Percentiles rank a stretch among this genome's conserved stretches.
Conservation (phyloP, 345 rosid genomes). For the Carallia brachiata region DNA sequence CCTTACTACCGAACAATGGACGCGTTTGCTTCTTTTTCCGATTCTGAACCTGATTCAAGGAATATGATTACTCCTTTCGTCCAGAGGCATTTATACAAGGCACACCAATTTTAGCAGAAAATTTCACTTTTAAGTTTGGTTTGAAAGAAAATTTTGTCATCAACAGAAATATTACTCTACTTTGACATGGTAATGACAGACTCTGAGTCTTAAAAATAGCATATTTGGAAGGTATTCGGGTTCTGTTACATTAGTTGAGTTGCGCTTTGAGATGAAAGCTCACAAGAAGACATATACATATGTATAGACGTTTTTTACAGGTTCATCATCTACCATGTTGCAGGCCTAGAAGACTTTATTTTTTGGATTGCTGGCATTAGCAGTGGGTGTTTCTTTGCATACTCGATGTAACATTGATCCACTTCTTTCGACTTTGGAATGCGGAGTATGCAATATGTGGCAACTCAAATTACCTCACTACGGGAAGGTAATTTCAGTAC, state of each 20-base stretch:
- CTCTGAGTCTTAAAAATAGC: no score
- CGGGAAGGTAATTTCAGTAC: constrained; percentile 44
- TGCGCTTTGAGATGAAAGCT: no score
- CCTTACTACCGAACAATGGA: constrained; percentile 41
- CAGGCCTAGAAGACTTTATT: constrained; percentile 76
- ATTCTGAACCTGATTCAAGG: no score
- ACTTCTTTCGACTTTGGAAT: constrained; percentile 60
- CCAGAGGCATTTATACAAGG: constrained; percentile 87
- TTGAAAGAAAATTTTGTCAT: background rate
- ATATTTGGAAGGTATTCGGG: no score
- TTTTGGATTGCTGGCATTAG: constrained; percentile 71
- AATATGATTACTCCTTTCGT: constrained; percentile 60
- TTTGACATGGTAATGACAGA: no score
- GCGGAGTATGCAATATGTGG: constrained; percentile 62
- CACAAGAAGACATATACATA: no score
- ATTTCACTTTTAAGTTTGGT: background rate
- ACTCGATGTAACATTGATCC: constrained; percentile 79
- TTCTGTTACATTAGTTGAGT: no score
- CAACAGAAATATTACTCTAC: no score
- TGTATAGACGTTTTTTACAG: no score
- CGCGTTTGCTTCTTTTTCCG: constrained; percentile 4
- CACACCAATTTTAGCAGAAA: constrained; percentile 10
- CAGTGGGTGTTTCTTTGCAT: constrained; percentile 72
- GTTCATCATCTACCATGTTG: constrained; percentile 1
- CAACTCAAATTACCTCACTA: constrained; percentile 50